Conservation (phyloP, 768 basidiomycete species). For the Russula lepida region DNA sequence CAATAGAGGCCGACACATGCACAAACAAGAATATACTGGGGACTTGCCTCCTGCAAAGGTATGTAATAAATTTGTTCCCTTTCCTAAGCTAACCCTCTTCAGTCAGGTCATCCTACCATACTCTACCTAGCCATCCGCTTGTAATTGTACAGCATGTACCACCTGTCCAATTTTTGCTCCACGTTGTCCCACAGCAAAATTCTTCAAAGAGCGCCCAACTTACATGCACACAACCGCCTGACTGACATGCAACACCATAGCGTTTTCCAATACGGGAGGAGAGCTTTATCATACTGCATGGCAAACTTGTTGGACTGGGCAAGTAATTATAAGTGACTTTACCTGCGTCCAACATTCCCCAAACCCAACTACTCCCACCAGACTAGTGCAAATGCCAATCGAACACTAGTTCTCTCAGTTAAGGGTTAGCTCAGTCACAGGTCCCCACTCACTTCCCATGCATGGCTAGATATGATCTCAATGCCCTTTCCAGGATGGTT, state of each 20-base stretch:
- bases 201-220: neutral
- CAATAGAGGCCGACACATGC: too few relatives aligned
- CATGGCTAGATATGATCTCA: too few relatives aligned
- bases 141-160: too few relatives aligned
- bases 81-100: neutral
- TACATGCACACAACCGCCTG: slow-evolving; percentile 12
- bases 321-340: too few relatives aligned
- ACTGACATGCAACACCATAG: slow-evolving; percentile 6
- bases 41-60: neutral
- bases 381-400: neutral
- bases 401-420: slow-evolving; percentile 9
- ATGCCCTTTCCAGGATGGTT: neutral
- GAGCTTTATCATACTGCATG: slow-evolving; percentile 4
- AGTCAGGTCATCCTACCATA: too few relatives aligned
- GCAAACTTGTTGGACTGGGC: neutral
- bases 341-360: too few relatives aligned
- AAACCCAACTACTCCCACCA: neutral
- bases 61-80: too few relatives aligned
- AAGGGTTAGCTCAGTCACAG: slow-evolving; percentile 17
- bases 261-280: neutral
- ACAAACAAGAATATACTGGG: neutral
- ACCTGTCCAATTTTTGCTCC: neutral
- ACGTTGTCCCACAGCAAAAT: neutral
- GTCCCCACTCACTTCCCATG: neutral
- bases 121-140: too few relatives aligned